Conservation (phyloP, 805 yeast genomes). For the Ogataea ramenticola region DNA sequence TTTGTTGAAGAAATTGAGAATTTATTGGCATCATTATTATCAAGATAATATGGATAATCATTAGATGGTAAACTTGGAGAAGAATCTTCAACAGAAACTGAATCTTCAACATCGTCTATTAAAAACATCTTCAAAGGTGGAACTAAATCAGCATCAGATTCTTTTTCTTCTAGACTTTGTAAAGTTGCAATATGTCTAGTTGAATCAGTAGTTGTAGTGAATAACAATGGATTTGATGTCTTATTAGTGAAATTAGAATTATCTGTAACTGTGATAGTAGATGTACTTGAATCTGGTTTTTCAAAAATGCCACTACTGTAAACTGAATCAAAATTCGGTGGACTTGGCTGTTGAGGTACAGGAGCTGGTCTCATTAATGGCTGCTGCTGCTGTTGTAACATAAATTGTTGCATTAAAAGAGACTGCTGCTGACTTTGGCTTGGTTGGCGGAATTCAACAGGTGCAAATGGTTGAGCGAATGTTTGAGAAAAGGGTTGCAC, state of each 20-base stretch:
- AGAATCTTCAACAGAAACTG: background rate
- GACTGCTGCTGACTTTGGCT: background rate
- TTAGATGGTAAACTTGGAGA: background rate
- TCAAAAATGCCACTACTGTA: too few relatives aligned
- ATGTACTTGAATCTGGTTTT: background rate
- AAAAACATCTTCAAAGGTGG: too few relatives aligned
- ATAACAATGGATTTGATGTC: background rate
- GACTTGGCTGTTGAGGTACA: background rate
- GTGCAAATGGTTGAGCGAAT: background rate
- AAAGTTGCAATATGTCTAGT: slow-evolving; percentile 1
- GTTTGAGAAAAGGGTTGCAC: too few relatives aligned
- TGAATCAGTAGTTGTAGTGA: background rate
- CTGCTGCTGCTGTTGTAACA: background rate
- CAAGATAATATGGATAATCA: background rate
- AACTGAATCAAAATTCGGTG: too few relatives aligned
- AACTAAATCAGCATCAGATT: background rate
- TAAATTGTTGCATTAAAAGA: background rate
- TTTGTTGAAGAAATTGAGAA: background rate
- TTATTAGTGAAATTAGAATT: background rate
- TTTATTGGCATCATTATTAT: background rate
- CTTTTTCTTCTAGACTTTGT: background rate
- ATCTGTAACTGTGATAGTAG: background rate
- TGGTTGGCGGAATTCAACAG: background rate
- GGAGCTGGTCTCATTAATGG: background rate
- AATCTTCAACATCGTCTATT: background rate